phyloP scores from a whole-genome alignment of 768 basidiomycete species.

The Rossbeevera mucosa region DNA sequence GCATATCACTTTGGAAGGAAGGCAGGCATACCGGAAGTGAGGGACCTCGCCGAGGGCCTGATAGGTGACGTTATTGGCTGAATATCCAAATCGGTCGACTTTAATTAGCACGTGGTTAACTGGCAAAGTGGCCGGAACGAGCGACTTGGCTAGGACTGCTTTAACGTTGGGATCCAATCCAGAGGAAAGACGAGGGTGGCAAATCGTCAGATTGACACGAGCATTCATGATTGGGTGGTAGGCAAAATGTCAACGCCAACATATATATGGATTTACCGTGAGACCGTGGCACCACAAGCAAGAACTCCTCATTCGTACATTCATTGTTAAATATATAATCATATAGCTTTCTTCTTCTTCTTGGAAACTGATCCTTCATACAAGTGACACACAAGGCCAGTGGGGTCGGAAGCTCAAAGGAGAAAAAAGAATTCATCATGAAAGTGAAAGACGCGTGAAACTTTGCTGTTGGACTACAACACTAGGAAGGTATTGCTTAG shows the following conservation, averaged over 20 bases:
- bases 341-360: not conserved
- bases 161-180: conserved; percentile 21
- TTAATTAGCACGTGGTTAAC: conserved; percentile 48
- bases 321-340: not conserved
- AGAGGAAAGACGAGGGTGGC: conserved; percentile 39
- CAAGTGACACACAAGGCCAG: not conserved
- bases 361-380: not conserved
- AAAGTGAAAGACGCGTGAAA: not conserved
- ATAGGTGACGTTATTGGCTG: conserved; percentile 69
- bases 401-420: not conserved
- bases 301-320: conserved; percentile 3
- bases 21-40: conserved; percentile 33
- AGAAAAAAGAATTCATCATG: not conserved
- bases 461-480: not conserved
- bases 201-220: conserved; percentile 33
- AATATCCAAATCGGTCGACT: conserved; percentile 67
- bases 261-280: not conserved
- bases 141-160: conserved; percentile 27
- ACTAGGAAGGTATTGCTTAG: not conserved
- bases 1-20: not conserved
- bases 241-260: not conserved
- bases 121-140: conserved; percentile 23
- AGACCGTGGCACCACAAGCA: not conserved
- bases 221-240: conserved; percentile 4
- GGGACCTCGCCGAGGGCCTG: conserved; percentile 47